Evolutionary conservation across 2,329 filamentous ascomycete species (phyloP), one percentile per base, ranked within the genome.

Genomic region (Monilinia vaccinii-corymbosi): DNA sequence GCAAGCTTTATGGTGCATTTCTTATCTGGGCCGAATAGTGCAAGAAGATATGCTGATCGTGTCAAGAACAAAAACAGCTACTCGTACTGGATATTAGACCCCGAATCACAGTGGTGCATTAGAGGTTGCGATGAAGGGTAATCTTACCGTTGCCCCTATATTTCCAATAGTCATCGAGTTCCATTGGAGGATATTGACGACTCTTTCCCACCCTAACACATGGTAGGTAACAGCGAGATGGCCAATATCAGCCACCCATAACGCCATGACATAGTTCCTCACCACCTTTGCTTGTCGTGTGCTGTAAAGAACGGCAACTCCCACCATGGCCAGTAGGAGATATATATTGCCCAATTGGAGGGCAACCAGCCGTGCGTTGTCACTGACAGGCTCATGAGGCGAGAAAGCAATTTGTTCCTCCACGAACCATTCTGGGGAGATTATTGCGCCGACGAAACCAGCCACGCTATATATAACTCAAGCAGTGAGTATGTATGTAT

Each of bases 131-230:
- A 56, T 32, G 40, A 6, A 21, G 32, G 23, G 32, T 44, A 11
- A 21, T 42, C 64, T 74, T 67, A 84, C 80, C 31, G 87, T 89
- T 53, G 79, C 78, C 9, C 80, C 85, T 63, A 91, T 77, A 67
- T 91, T 91, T 3, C 87, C 88, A 82, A 84, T 88, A n/a, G 84
- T 81, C 76, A 87, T 80, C 38, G 79, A 75, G 70, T 89, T 90
- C 87, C 87, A 91, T 25, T 72, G 74, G 5, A 68, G 72, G 13
- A 86, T 72, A 65, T 83, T 78, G 48, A 81, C 63, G 50, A 82
- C 77, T 38, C 74, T 74, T 11, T 81, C 76, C 69, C 75, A 76
- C 10, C 84, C 86, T 63, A 90, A 76, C 8, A 77, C 79, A 67
- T 75, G 73, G 61, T 81, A 82, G 18, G 82, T 87, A 62, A 85